phyloP scores from a whole-genome alignment of 345 rosid species.

The Mallotus nudiflorus region DNA sequence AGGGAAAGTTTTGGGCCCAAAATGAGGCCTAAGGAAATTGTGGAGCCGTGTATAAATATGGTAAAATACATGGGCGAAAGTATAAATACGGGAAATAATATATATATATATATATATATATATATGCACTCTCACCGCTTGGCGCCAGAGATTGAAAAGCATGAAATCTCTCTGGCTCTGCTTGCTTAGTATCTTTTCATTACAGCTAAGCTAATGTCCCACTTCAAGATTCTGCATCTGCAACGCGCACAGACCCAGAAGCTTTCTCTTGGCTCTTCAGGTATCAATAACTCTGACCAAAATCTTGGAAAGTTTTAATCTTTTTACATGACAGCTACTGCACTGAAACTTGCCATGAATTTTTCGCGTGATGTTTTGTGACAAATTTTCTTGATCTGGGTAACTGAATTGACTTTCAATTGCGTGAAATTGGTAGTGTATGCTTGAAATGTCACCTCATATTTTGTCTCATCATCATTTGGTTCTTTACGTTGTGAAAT shows the following conservation, averaged over 20 bases:
- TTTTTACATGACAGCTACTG: too few relatives aligned
- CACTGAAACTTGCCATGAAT: background rate
- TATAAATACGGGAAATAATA: background rate
- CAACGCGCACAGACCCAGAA: too few relatives aligned
- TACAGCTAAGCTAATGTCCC: conserved; percentile 6
- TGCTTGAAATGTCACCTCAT: background rate
- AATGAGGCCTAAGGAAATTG: too few relatives aligned
- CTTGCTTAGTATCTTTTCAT: too few relatives aligned
- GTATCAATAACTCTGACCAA: background rate
- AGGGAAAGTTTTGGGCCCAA: too few relatives aligned
- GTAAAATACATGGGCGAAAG: conserved; percentile 8
- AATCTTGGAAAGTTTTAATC: background rate
- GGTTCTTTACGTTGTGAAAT: background rate
- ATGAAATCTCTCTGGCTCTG: too few relatives aligned
- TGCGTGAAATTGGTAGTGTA: background rate
- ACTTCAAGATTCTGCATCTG: conserved; percentile 5
- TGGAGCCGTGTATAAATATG: background rate
- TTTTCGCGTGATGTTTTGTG: background rate
- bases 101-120: too few relatives aligned
- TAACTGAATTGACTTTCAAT: too few relatives aligned
- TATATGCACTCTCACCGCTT: background rate
- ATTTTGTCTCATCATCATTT: background rate
- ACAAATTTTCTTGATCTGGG: background rate
- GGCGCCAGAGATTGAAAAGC: background rate
- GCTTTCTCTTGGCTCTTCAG: background rate